These are phyloP conservation scores for Macrophomina tecta DNA, from an alignment of 2,329 filamentous ascomycete genomes.

Conservation along the genomic window DNA sequence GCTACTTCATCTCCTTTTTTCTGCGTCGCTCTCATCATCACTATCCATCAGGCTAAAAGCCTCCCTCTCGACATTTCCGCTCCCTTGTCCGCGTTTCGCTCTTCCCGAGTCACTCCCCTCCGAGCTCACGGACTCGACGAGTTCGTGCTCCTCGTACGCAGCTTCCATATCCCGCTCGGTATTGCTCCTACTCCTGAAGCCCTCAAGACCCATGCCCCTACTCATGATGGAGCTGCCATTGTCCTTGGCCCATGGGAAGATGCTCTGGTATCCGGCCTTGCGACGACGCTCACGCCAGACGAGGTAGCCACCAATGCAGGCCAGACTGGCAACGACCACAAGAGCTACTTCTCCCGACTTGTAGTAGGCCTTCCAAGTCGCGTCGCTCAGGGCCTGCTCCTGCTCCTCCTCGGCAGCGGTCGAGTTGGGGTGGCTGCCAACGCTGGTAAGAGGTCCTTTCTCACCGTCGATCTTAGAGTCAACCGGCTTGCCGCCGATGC, in stretches of 20 bases:
- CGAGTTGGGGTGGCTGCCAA: slow-evolving; percentile 74
- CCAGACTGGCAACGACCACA: slow-evolving; percentile 78
- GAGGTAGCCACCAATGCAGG: slow-evolving; percentile 75
- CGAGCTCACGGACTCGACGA: slow-evolving; percentile 58
- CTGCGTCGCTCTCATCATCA: slow-evolving; percentile 24
- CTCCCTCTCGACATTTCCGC: slow-evolving; percentile 42
- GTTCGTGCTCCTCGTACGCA: slow-evolving; percentile 66
- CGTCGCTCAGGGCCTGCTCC: slow-evolving; percentile 76
- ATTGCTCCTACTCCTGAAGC: slow-evolving; percentile 52
- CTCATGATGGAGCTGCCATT: slow-evolving; percentile 53
- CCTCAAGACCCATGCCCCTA: slow-evolving; percentile 53
- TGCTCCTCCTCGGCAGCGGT: slow-evolving; percentile 71
- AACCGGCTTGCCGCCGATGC: slow-evolving; percentile 79
- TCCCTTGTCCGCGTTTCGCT: slow-evolving; percentile 33
- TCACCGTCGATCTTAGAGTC: slow-evolving; percentile 86
- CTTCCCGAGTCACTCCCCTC: slow-evolving; percentile 34
- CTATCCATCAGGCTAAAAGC: slow-evolving; percentile 30
- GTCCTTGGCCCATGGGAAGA: slow-evolving; percentile 35
- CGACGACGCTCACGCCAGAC: slow-evolving; percentile 63
- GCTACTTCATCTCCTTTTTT: slow-evolving; percentile 21
- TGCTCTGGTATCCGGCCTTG: slow-evolving; percentile 52
- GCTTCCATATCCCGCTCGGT: slow-evolving; percentile 61
- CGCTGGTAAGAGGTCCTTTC: slow-evolving; percentile 77
- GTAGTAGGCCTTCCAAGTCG: slow-evolving; percentile 88
- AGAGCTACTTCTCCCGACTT: slow-evolving; percentile 86